phyloP scores from a whole-genome alignment of 202 grass and related monocot genomes.

The Setaria italica region DNA sequence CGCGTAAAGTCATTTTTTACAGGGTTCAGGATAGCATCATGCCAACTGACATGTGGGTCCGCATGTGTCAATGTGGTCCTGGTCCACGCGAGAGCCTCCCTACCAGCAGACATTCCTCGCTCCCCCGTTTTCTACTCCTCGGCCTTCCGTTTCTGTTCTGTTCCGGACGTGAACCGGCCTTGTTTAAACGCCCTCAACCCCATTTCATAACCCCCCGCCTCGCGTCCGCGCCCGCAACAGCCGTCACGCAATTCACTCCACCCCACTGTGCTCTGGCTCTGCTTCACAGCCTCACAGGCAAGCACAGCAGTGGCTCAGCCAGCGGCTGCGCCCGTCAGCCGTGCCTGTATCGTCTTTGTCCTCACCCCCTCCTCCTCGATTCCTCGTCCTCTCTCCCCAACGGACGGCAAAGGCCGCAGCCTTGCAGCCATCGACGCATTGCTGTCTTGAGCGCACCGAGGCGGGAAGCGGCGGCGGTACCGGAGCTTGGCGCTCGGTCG shows the following conservation, averaged over 20 bases:
- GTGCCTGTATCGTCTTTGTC: conserved; percentile 43
- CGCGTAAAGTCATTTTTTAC: conserved; percentile 11
- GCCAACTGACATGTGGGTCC: conserved; percentile 14
- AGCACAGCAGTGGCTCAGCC: conserved; percentile 18
- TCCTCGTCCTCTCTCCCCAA: not conserved
- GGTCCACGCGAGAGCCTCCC: conserved; percentile 26
- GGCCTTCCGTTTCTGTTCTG: not conserved
- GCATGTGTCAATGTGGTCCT: not conserved
- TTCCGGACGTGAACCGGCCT: conserved; percentile 52
- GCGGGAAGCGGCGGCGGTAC: not conserved
- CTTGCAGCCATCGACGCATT: conserved; percentile 23
- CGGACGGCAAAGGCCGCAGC: conserved; percentile 26
- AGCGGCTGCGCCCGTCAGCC: conserved; percentile 38
- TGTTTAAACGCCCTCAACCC: conserved; percentile 39
- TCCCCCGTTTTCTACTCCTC: not conserved
- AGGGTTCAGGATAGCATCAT: too few species aligned
- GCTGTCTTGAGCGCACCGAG: not conserved
- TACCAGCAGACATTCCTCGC: conserved; percentile 47
- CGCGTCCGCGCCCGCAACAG: conserved; percentile 46
- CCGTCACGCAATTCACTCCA: conserved; percentile 44
- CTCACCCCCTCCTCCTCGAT: not conserved
- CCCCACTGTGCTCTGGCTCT: conserved; percentile 24
- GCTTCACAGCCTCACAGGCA: conserved; percentile 27
- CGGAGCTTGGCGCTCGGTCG: not conserved
- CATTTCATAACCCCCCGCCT: conserved; percentile 55